phyloP scores from a whole-genome alignment of 352 stramenopile species.

The Globisporangium perplexum region DNA sequence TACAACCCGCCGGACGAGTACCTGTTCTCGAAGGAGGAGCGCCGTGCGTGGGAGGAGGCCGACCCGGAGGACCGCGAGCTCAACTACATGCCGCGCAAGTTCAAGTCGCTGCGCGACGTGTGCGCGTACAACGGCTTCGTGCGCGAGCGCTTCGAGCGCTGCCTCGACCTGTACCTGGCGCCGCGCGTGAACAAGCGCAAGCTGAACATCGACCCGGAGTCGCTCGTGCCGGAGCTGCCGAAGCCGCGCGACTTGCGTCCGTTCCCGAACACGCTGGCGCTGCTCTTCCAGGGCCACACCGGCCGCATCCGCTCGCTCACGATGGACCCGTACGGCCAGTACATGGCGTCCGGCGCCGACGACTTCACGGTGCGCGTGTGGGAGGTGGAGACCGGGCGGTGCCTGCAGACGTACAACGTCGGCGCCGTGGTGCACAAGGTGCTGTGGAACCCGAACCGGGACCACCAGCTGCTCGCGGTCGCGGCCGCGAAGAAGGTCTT shows the following conservation, averaged over 20 bases:
- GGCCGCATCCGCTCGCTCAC: constrained; percentile 91
- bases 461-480: constrained; percentile 94
- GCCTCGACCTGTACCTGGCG: constrained; percentile 98
- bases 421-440: constrained; percentile 88
- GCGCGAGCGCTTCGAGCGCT: constrained; percentile 99
- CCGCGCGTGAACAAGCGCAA: constrained; percentile 94
- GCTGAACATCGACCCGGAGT: constrained; percentile 98
- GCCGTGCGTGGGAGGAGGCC: constrained; percentile 93
- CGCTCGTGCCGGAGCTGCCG: constrained; percentile 94
- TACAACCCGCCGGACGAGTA: constrained; percentile 99
- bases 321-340: constrained; percentile 96
- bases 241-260: constrained; percentile 96
- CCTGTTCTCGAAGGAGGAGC: constrained; percentile 95
- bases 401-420: constrained; percentile 91
- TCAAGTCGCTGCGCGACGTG: constrained; percentile 95
- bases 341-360: constrained; percentile 93
- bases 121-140: constrained; percentile 96
- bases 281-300: constrained; percentile 87
- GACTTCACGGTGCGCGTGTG: constrained; percentile 96
- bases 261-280: constrained; percentile 94
- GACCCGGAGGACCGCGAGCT: constrained; percentile 94
- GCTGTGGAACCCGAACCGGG: constrained; percentile 96
- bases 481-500: constrained; percentile 88
- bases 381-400: constrained; percentile 94
- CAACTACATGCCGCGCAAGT: constrained; percentile 97